Evolutionary conservation across 495 filamentous ascomycete genomes (phyloP).

Genomic region (Pseudevernia furfuracea): DNA sequence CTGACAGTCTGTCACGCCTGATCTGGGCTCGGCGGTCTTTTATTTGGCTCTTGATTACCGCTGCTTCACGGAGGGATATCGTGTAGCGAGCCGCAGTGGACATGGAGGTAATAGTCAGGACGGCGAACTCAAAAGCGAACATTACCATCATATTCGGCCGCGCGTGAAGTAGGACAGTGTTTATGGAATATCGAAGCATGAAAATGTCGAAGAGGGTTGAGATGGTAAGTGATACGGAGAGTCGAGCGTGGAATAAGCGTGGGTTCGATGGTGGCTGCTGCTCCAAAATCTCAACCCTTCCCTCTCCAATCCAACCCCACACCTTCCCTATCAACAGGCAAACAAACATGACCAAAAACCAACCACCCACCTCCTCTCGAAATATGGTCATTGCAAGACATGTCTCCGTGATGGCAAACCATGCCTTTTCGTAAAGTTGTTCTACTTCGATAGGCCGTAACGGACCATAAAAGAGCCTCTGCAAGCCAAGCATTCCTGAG

Average conservation of each 20-base stretch:
- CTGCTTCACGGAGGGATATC: constrained; percentile 71
- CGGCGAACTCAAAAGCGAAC: constrained; percentile 96
- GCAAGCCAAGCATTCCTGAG: constrained; percentile 73
- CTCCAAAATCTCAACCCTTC: constrained; percentile 86
- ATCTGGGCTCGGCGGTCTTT: constrained; percentile 59
- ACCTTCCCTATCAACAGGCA: constrained; percentile 87
- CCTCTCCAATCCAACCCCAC: constrained; percentile 96
- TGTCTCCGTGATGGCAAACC: constrained; percentile 96
- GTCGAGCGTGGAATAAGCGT: constrained; percentile 75
- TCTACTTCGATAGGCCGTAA: constrained; percentile 91
- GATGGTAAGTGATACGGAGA: constrained; percentile 68
- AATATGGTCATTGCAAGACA: constrained; percentile 99
- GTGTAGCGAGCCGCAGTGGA: constrained; percentile 73
- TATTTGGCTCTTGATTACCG: constrained; percentile 63
- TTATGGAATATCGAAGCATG: constrained; percentile 71
- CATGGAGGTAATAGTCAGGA: constrained; percentile 68
- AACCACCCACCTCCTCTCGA: constrained; percentile 83
- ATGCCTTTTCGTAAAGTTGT: constrained; percentile 92
- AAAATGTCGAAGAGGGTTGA: constrained; percentile 68
- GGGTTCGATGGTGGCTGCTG: constrained; percentile 92
- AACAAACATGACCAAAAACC: constrained; percentile 94
- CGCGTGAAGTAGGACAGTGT: constrained; percentile 74
- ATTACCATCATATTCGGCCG: constrained; percentile 99
- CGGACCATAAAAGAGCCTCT: constrained; percentile 82
- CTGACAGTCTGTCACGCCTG: constrained; percentile 50